Evolutionary conservation across 108 stramenopile genomes (phyloP), one percentile per base, ranked within the genome.

Genomic region (Fragilariopsis cylindrus): DNA sequence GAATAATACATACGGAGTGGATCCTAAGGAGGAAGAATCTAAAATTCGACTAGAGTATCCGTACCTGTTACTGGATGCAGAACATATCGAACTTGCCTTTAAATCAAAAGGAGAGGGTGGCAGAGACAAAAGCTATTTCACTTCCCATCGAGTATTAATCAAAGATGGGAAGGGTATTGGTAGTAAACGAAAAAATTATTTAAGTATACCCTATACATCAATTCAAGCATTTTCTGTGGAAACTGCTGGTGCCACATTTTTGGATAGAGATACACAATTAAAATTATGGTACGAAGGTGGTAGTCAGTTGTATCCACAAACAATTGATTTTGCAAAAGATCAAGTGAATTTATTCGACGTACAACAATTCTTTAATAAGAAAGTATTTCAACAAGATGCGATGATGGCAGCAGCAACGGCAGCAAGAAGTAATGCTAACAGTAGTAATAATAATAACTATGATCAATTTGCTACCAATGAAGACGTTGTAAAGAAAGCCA

Each of bases 181-280:
- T 1, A 78, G 84, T 13, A 87, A 88, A 55, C 67, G 80, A 41
- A 83, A 21, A 74, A 73, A 46, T 88, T 88, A 84, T 45, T 45
- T 85, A 8, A 85, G 87, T 3, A 74, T 90, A 69, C 69, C 84
- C 3, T 90, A 84, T 83, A 73, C 73, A 11, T 54, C 77, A 7
- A 86, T 91, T 77, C 85, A 80, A 48, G 90, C 82, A 69, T 88
- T 78, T 66, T 84, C 88, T 16, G 87, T 91, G 11, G 84, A 91
- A 76, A 91, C 88, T 15, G 88, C 90, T 42, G 90, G 90, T 3
- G 85, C 82, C 57, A 30, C 30, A 30, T 74, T 84, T 19, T 39
- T 91, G 9, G 88, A 91, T 50, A 52, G 86, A 9, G 88, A 91
- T 52, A 85, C 75, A 8, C 86, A 91, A 60, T 70, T 91, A 9